These are phyloP conservation scores for Opeltia flavorubescens DNA, from an alignment of 495 filamentous ascomycete genomes.

Conservation along the genomic window DNA sequence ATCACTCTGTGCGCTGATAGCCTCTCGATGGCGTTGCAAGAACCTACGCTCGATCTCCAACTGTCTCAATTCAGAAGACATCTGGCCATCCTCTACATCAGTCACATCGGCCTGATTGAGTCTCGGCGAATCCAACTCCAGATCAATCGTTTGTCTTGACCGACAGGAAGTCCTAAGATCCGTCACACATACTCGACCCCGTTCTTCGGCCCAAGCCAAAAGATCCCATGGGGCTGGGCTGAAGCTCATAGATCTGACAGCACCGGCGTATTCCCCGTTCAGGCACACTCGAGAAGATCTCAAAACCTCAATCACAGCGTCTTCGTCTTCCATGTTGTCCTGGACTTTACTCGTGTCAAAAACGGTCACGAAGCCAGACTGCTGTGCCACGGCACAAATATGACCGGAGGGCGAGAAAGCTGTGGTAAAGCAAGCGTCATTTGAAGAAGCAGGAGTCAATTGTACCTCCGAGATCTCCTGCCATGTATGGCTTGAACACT, in stretches of 20 bases:
- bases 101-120: constrained; percentile 26
- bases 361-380: constrained; percentile 56
- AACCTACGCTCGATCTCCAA: constrained; percentile 36
- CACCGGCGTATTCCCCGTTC: constrained; percentile 39
- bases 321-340: constrained; percentile 20
- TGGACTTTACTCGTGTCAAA: constrained; percentile 43
- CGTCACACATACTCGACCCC: constrained; percentile 67
- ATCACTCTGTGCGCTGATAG: constrained; percentile 12
- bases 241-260: constrained; percentile 83
- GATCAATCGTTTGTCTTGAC: constrained; percentile 56
- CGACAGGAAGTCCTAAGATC: constrained; percentile 68
- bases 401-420: constrained; percentile 57
- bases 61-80: constrained; percentile 23
- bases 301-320: constrained; percentile 29
- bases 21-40: constrained; percentile 25
- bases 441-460: constrained; percentile 25
- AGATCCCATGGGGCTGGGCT: constrained; percentile 82
- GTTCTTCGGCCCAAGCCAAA: constrained; percentile 85
- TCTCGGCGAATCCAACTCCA: constrained; percentile 41
- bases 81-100: constrained; percentile 27
- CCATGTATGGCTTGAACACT: constrained; percentile 18
- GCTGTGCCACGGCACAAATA: constrained; percentile 55
- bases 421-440: constrained; percentile 49
- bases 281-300: constrained; percentile 24
- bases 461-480: constrained; percentile 12